phyloP scores from a whole-genome alignment of 73 alveolate species.

The Paramecium primaurelia region DNA sequence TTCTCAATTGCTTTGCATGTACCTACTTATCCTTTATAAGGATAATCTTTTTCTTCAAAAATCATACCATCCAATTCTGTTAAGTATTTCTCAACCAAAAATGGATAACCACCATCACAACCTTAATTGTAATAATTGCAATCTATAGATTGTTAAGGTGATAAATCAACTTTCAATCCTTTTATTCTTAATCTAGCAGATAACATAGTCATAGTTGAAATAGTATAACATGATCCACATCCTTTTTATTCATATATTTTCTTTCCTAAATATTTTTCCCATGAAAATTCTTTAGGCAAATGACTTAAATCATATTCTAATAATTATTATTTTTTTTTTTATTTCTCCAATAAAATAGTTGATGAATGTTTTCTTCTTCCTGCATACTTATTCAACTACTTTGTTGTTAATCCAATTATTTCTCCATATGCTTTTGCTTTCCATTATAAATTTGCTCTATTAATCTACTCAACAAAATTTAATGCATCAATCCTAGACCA shows the following conservation, averaged over 20 bases:
- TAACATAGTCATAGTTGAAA: slow-evolving; percentile 58
- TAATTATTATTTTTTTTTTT: background rate
- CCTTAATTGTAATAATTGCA: slow-evolving; percentile 59
- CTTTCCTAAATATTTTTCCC: slow-evolving; percentile 56
- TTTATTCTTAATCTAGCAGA: slow-evolving; percentile 52
- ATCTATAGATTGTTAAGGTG: slow-evolving; percentile 56
- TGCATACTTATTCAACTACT: slow-evolving; percentile 42
- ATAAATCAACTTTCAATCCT: slow-evolving; percentile 26
- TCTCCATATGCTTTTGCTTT: slow-evolving; percentile 31
- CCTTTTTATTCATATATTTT: slow-evolving; percentile 31
- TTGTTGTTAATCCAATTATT: slow-evolving; percentile 15
- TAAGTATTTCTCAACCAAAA: slow-evolving; percentile 37
- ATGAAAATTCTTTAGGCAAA: slow-evolving; percentile 50
- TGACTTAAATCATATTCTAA: slow-evolving; percentile 14
- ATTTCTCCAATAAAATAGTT: background rate
- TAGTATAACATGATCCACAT: slow-evolving; percentile 60
- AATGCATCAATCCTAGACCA: background rate
- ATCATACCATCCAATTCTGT: slow-evolving; percentile 9
- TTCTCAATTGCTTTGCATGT: background rate
- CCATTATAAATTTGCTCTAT: slow-evolving; percentile 35
- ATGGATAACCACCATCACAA: slow-evolving; percentile 63
- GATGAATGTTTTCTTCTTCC: slow-evolving; percentile 34
- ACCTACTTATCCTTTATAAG: slow-evolving; percentile 40
- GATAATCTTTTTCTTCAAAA: slow-evolving; percentile 44
- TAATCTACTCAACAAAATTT: background rate